A percentile compares a stretch with the other conserved stretches of the same genome.
Conservation (phyloP, 768 basidiomycete species). For the Mycena chlorophos region DNA sequence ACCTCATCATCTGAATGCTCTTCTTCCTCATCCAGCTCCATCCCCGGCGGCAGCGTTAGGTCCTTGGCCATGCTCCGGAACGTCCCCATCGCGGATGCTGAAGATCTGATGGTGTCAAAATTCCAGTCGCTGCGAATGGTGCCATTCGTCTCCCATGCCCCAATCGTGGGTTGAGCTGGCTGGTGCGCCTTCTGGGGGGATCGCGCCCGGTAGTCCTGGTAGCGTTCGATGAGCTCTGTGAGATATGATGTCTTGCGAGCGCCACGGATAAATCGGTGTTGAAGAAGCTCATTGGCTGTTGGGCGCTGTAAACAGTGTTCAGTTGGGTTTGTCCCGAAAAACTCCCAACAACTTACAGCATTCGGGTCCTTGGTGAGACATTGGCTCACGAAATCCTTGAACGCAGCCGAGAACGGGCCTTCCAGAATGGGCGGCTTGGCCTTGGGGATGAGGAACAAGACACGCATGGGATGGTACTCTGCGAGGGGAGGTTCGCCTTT, state of each 20-base stretch:
- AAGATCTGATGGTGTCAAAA: conserved; percentile 78
- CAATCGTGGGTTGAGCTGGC: conserved; percentile 56
- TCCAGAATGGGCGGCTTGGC: conserved; percentile 91
- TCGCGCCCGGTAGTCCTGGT: conserved; percentile 73
- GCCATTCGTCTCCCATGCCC: conserved; percentile 68
- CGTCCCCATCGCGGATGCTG: conserved; percentile 73
- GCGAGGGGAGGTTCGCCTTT: conserved; percentile 95
- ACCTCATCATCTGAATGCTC: conserved; percentile 46
- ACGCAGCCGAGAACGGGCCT: conserved; percentile 77
- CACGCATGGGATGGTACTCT: conserved; percentile 98
- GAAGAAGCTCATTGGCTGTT: conserved; percentile 86
- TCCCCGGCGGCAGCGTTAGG: conserved; percentile 53
- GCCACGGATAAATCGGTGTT: conserved; percentile 87
- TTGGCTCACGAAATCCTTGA: conserved; percentile 89
- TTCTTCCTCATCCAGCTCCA: conserved; percentile 51
- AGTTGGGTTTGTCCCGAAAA: not conserved
- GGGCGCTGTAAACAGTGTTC: conserved; percentile 61
- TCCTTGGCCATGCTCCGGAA: conserved; percentile 73
- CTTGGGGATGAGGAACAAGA: conserved; percentile 96
- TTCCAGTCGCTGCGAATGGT: conserved; percentile 94
- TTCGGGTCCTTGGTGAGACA: conserved; percentile 93
- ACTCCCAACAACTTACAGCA: conserved; percentile 47
- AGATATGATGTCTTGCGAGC: conserved; percentile 84
- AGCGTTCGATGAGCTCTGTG: conserved; percentile 84
- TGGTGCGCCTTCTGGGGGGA: conserved; percentile 56